phyloP scores from a whole-genome alignment of 768 basidiomycete species.

The Stropharia rugosoannulata region DNA sequence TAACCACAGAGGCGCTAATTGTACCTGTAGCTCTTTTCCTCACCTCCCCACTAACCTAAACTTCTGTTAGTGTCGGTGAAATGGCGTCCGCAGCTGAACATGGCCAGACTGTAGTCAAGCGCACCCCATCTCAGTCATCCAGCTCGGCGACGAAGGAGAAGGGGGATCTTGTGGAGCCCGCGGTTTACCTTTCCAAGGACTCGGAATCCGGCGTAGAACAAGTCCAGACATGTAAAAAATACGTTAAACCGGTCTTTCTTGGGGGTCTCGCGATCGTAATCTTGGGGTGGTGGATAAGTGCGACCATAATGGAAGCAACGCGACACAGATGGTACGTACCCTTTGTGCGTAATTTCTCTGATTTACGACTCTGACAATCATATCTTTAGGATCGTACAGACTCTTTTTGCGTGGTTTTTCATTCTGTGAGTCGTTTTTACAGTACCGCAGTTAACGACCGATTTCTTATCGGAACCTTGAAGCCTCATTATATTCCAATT shows the following conservation, averaged over 20 bases:
- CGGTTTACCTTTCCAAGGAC: conserved; percentile 6
- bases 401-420: conserved; percentile 81
- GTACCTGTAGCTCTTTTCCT: background rate
- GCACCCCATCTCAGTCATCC: conserved; percentile 6
- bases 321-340: conserved; percentile 65
- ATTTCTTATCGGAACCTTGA: conserved; percentile 1
- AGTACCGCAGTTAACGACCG: background rate
- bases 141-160: conserved; percentile 9
- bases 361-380: conserved; percentile 8
- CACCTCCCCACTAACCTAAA: background rate
- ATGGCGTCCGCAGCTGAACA: conserved; percentile 7
- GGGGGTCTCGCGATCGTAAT: too few relatives aligned
- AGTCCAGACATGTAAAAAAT: too few relatives aligned
- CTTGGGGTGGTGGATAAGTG: too few relatives aligned
- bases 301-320: conserved; percentile 29
- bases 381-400: conserved; percentile 68
- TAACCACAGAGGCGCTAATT: background rate
- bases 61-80: background rate
- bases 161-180: conserved; percentile 4
- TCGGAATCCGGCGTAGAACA: conserved; percentile 21
- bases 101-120: conserved; percentile 4
- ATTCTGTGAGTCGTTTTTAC: conserved; percentile 47
- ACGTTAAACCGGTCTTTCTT: too few relatives aligned
- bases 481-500: conserved; percentile 80
- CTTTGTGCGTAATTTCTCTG: conserved; percentile 7